Base-by-base conservation (phyloP, 73 alveolate genomes). In the Symbiodinium natans region DNA sequence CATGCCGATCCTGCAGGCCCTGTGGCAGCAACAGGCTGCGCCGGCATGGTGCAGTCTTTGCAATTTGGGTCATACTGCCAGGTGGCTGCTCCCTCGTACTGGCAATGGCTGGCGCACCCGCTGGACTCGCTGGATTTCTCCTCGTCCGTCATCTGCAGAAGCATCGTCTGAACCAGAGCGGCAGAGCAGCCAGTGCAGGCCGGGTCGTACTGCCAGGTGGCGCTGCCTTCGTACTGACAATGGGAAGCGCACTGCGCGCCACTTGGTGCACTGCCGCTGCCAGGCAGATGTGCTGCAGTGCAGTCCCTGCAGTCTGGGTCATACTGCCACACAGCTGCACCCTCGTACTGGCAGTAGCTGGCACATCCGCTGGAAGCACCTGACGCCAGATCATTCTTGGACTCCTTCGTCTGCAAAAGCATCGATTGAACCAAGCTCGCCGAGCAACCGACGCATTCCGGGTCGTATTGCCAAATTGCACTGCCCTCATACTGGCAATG, bases 401-500 rank as follows among this genome's bases (percentile, higher is more conserved):
- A 17, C 68, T 52, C 68, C 68, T 52, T 52, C 8, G 85, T 33
- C 85, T 74, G 85, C 29, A 74, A 36, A 3, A 74, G 85, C 85
- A 74, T 74, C 29, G 31, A 13, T 43, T 74, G 85, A 25, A 74
- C 43, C 46, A 74, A 36, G 0, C 46, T 21, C 6, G 41, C 41
- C 29, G 85, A 74, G 42, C 85, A 74, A 29, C 48, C 85, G 31
- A 17, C n/a, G 48, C 85, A 74, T 19, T 19, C 41, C 9, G 85
- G 85, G 19, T 74, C 85, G 43, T 74, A 27, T 27, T 15, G 43
- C 85, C 85, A 74, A 27, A 34, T 36, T 29, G 31, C 41, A 31
- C 43, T n/a, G 85, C 85, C 85, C 85, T 74, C 85, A 36, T 74
- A 74, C 85, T 74, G 41, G 85, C 85, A 74, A 27, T 74, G 85